Evolutionary conservation across 2,329 filamentous ascomycete species (phyloP).

Genomic region (Fusarium tricinctum): DNA sequence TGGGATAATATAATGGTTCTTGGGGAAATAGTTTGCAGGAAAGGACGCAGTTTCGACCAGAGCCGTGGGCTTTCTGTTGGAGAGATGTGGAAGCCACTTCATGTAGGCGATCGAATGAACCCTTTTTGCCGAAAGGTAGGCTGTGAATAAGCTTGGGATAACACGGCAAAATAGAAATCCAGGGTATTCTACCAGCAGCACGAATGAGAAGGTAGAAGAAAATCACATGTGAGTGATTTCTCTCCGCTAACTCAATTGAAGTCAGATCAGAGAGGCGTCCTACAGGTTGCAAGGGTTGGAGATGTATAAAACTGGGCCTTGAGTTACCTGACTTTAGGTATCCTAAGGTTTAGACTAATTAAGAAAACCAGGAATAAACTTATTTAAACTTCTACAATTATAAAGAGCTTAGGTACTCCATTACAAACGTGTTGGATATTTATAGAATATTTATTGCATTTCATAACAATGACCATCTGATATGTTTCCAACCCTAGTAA

Average conservation of each 20-base stretch:
- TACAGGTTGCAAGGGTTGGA: background rate
- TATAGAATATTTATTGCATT: too few species aligned
- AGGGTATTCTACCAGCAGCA: slow-evolving; percentile 22
- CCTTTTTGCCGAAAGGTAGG: slow-evolving; percentile 6
- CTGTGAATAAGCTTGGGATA: slow-evolving; percentile 18
- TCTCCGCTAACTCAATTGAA: slow-evolving; percentile 5
- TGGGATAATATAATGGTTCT: background rate
- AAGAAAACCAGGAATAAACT: background rate
- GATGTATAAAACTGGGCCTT: background rate
- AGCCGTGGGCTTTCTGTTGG: slow-evolving; percentile 23
- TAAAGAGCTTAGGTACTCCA: too few species aligned
- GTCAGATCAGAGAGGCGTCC: slow-evolving; percentile 22
- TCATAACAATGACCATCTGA: too few species aligned
- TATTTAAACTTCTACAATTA: too few species aligned
- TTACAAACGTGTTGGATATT: too few species aligned
- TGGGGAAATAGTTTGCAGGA: background rate
- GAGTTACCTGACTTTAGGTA: background rate
- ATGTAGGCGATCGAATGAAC: slow-evolving; percentile 19
- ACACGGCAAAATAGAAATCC: slow-evolving; percentile 20
- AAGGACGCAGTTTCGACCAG: slow-evolving; percentile 18
- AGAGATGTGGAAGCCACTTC: slow-evolving; percentile 35
- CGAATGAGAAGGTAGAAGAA: slow-evolving; percentile 16
- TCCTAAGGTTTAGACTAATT: background rate
- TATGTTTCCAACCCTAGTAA: too few species aligned
- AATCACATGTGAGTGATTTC: slow-evolving; percentile 23